Evolutionary conservation across 1,284 basidiomycete species (phyloP), one percentile per base, ranked within the genome.

Genomic region (Ganoderma resinaceum): DNA sequence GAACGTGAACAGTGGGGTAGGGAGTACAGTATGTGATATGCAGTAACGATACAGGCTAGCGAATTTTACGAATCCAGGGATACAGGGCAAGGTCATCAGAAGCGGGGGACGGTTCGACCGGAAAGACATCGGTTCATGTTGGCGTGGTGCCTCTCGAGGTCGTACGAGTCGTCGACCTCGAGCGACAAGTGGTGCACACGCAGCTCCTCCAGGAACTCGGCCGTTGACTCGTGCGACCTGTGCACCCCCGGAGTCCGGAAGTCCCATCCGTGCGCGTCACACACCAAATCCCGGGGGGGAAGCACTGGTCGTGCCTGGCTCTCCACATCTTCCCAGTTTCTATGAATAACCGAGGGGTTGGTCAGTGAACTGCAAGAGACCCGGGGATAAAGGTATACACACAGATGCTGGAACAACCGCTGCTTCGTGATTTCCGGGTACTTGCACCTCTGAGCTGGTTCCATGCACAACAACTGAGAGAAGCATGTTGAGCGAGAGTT

Each of bases 151-250:
- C 46, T 38, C 9, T 63, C 52, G 4, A 70, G 66, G 43, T 69
- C 61, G 67, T 60, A 72, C 14, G 68, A 68, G 33, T 70, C 65
- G 58, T 72, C 66, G 16, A 68, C 40, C 0, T 40, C 42, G 6
- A 72, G 67, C 18, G 64, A 60, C 2, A 69, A 26, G 16, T 61
- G 59, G 26, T 67, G 62, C 6, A 63, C 60, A 3, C 64, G 58
- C 38, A 72, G 43, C 38, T 49, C 59, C 29, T 42, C 33, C 26
- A 72, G 58, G 29, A 72, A 61, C 53, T 67, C 65, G 1, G 61
- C 68, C 6, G 37, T 49, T 3, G 66, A 31, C 6, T 57, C 43
- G 0, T 42, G 42, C 42, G 62, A 49, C n/a, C 60, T 52, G 61
- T 72, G 68, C 9, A 62, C 62, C 2, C 35, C 60, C 5, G 64